Percentiles rank a stretch among this genome's conserved stretches.
phyloP scores from a whole-genome alignment of 2,329 filamentous ascomycete genomes.

The Claviceps maximensis region DNA sequence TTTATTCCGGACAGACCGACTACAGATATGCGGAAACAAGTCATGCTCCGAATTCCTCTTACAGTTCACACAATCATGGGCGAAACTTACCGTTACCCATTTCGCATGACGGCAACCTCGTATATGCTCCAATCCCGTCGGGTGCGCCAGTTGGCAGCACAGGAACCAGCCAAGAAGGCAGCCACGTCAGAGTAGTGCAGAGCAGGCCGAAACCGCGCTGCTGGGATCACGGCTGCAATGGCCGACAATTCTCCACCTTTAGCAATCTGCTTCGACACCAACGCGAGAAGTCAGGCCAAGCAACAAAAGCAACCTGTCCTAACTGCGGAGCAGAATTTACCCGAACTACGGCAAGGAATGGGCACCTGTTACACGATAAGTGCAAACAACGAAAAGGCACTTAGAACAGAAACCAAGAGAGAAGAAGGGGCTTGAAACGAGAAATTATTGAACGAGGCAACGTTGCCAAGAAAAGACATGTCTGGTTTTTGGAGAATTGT shows the following conservation, averaged over 20 bases:
- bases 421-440: neutral
- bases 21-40: constrained; percentile 25
- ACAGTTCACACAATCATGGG: constrained; percentile 15
- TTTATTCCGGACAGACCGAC: constrained; percentile 20
- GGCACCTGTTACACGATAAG: constrained; percentile 76
- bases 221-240: constrained; percentile 95
- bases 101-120: constrained; percentile 25
- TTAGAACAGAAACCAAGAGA: neutral
- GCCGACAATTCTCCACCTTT: constrained; percentile 89
- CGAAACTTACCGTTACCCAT: constrained; percentile 26
- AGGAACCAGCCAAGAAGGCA: constrained; percentile 23
- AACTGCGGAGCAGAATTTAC: constrained; percentile 92
- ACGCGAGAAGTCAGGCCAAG: constrained; percentile 84
- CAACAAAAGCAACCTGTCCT: constrained; percentile 76
- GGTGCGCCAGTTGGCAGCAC: constrained; percentile 23
- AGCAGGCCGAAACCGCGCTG: constrained; percentile 86
- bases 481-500: neutral
- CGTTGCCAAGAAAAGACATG: neutral
- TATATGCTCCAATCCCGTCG: constrained; percentile 28
- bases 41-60: neutral
- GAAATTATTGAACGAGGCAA: neutral
- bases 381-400: constrained; percentile 54
- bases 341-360: constrained; percentile 74
- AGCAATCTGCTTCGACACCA: constrained; percentile 90
- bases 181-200: constrained; percentile 56